These are phyloP conservation scores for Saksenaea oblongispora DNA, from an alignment of 371 early-diverging fungal genomes.

Conservation along the genomic window DNA sequence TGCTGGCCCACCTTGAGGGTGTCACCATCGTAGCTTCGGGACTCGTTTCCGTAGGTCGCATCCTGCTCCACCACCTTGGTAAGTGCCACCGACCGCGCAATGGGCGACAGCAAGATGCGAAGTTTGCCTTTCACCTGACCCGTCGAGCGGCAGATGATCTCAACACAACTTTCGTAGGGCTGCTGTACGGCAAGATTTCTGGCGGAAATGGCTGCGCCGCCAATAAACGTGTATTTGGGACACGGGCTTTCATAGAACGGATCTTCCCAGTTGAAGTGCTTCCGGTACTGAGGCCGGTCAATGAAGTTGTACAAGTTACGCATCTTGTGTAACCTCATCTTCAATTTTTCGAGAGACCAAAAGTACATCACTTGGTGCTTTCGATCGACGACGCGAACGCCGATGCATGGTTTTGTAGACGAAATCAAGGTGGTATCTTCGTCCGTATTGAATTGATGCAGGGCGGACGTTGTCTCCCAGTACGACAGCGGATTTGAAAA, in stretches of 20 bases:
- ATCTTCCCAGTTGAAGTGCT: conserved; percentile 77
- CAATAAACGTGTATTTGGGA: conserved; percentile 68
- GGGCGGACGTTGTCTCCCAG: conserved; percentile 60
- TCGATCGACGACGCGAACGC: conserved; percentile 72
- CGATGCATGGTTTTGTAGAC: conserved; percentile 62
- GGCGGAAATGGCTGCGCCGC: conserved; percentile 56
- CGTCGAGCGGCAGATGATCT: conserved; percentile 60
- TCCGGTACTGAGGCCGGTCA: conserved; percentile 70
- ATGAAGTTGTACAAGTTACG: conserved; percentile 74
- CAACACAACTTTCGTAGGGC: conserved; percentile 48
- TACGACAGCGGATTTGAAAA: conserved; percentile 56
- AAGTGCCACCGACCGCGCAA: conserved; percentile 37
- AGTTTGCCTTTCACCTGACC: conserved; percentile 56
- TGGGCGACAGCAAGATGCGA: conserved; percentile 47
- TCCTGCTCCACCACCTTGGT: background rate
- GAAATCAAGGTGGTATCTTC: conserved; percentile 56
- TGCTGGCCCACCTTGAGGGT: conserved; percentile 49
- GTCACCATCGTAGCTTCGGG: conserved; percentile 7
- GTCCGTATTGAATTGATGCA: conserved; percentile 59
- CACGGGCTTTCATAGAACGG: conserved; percentile 74
- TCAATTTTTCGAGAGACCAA: conserved; percentile 77
- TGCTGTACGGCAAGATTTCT: conserved; percentile 53
- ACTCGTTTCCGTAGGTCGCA: background rate
- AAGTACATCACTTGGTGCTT: conserved; percentile 70
- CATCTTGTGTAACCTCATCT: conserved; percentile 73